These are phyloP conservation scores for Eudorina sp. DNA, from an alignment of 139 green algal species.

Conservation along the genomic window DNA sequence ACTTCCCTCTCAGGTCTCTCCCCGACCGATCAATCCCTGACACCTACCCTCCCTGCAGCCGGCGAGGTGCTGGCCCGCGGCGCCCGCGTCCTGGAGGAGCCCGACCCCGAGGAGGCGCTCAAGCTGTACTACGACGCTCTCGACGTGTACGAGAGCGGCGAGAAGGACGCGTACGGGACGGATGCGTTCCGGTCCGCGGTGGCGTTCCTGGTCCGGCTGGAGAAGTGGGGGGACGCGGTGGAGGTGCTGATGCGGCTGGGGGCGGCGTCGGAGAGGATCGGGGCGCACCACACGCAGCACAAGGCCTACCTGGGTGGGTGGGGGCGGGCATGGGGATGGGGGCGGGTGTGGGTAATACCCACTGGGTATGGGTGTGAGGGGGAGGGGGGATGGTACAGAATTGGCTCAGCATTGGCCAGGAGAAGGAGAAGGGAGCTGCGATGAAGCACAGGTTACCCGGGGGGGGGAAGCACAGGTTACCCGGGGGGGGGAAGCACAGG, in stretches of 20 bases:
- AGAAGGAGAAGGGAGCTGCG: too few relatives aligned
- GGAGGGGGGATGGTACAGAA: too few relatives aligned
- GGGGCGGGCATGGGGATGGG: not conserved
- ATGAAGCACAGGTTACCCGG: too few relatives aligned
- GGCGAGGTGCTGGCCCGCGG: slow-evolving; percentile 75
- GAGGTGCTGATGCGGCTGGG: slow-evolving; percentile 77
- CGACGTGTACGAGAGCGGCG: slow-evolving; percentile 73
- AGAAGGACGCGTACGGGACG: slow-evolving; percentile 67
- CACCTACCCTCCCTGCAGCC: slow-evolving; percentile 48
- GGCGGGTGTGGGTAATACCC: too few relatives aligned
- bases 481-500: too few relatives aligned
- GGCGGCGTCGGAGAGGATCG: slow-evolving; percentile 59
- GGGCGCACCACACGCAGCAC: slow-evolving; percentile 58
- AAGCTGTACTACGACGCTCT: slow-evolving; percentile 63
- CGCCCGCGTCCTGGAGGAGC: slow-evolving; percentile 74
- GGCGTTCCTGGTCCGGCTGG: slow-evolving; percentile 27
- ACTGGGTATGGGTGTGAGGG: too few relatives aligned
- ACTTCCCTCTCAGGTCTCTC: too few relatives aligned
- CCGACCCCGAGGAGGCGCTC: slow-evolving; percentile 54
- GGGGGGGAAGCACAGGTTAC: too few relatives aligned
- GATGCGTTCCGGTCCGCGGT: slow-evolving; percentile 52
- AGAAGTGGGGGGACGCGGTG: slow-evolving; percentile 68
- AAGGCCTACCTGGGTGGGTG: slow-evolving; percentile 78
- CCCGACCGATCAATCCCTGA: too few relatives aligned
- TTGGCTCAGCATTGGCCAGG: too few relatives aligned